Base-by-base conservation (phyloP, 805 yeast genomes). In the Yamadazyma kitorensis region DNA sequence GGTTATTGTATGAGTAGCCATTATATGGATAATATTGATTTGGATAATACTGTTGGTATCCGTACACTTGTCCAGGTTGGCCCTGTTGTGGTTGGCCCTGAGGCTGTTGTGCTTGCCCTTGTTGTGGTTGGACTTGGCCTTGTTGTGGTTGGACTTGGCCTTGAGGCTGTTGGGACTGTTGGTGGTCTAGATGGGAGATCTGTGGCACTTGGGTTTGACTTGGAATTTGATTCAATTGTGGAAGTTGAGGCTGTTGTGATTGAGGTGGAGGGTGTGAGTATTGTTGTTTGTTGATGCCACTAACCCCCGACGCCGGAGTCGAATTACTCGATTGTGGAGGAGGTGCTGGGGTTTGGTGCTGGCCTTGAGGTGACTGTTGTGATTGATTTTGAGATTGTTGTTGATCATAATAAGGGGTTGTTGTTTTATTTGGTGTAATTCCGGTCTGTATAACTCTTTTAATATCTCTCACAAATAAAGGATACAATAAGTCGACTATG, bases 401-500 rank as follows among this genome's bases (percentile, higher is more conserved):
- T 8, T 20, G 34, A 15, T 43, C 41, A 26, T 42, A 38, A 17
- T 36, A 35, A 15, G 42, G 30, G 13, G 51, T 33, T 11, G 39
- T 32, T 8, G 47, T 43, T 17, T 52, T 39, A 24, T 49, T 47
- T 4, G 72, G 70, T 5, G 68, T 65, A 9, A 66, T 69, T 13
- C 72, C 72, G 3, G 70, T 64, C 39, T 66, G 72, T 34, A 67
- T 67, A 13, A 67, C 72, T 31, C 75, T 49, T 55, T 82, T 81
- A 51, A 85, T 82, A 55, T 85, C 91, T 34, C 82, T 71, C 23
- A 83, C 88, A 56, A 82, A 80, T 29, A 82, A 61, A 3, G 87
- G 86, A 49, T 78, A 80, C 40, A 82, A 65, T 24, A 74, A 51
- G 46, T 81, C 86, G 17, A 74, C 76, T 40, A 82, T 82, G 25